These are phyloP conservation scores for Peronospora destructor DNA, from an alignment of 352 stramenopile species.

Conservation along the genomic window DNA sequence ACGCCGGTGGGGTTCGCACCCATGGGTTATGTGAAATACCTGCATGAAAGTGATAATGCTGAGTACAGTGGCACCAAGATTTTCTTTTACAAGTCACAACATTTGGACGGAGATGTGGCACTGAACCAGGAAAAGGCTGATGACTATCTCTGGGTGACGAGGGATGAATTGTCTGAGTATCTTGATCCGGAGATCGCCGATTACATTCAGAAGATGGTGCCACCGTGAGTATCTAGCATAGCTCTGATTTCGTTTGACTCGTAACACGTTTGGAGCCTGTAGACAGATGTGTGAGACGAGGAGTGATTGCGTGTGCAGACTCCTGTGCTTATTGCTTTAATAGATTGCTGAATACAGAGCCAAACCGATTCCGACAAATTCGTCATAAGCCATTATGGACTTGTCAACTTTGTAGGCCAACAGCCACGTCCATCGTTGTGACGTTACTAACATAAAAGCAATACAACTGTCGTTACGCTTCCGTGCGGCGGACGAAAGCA, in stretches of 20 bases:
- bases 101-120: constrained; percentile 47
- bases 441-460: neutral
- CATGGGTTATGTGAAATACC: constrained; percentile 67
- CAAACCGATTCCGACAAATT: constrained; percentile 9
- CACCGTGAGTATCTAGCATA: constrained; percentile 22
- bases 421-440: too few relatives aligned
- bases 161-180: constrained; percentile 69
- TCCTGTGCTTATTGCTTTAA: constrained; percentile 14
- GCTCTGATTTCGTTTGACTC: constrained; percentile 18
- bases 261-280: constrained; percentile 16
- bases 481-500: constrained; percentile 10
- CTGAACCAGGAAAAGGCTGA: constrained; percentile 51
- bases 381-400: neutral
- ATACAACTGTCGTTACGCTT: constrained; percentile 12
- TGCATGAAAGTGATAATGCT: constrained; percentile 39
- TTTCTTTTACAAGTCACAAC: constrained; percentile 85
- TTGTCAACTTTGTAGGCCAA: neutral
- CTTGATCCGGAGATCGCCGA: constrained; percentile 54
- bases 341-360: constrained; percentile 25
- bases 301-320: neutral
- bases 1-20: constrained; percentile 64
- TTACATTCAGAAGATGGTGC: constrained; percentile 79
- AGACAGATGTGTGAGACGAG: constrained; percentile 18
- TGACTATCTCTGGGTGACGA: constrained; percentile 82
- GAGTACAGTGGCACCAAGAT: constrained; percentile 77